Evolutionary conservation across 2,329 filamentous ascomycete genomes (phyloP), one percentile per base, ranked within the genome.

Genomic region (Alternaria triticimaculans): DNA sequence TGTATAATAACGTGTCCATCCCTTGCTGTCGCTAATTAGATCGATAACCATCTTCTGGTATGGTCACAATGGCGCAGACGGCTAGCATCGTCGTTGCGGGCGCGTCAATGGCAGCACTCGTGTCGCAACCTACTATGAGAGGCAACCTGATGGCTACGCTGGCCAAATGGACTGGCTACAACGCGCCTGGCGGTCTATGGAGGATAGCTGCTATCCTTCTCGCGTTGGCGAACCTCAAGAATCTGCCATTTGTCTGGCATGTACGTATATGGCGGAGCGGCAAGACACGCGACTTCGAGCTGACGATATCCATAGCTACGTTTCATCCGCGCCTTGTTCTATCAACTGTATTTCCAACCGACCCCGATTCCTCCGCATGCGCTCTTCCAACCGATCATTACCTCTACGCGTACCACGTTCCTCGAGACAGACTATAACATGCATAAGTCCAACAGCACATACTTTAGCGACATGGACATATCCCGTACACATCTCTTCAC

Each of bases 361-460:
- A 81, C 78, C 2, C 74, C 76, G 1, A 79, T 83, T 21, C 76
- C 76, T 49, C 87, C 89, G 2, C 85, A 88, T 64, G 87, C 90
- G 44, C 87, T 96, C 68, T 96, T 95, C 83, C 87, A 89, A 53
- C 90, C 92, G 51, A 82, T 91, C 55, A 88, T 92, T 62, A 88
- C 90, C 15, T 83, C 85, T 43, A 88, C 90, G 7, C 88, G 89
- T 74, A 87, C 90, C 14, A 87, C 92, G 1, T 81, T 92, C 58
- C 86, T 92, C 70, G 93, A 97, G 81, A 93, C 90, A 73, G 94
- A 97, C 82, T 93, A 94, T 83, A 95, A 96, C 82, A 76, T 93
- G 46, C 92, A 95, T 85, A 94, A 94, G 78, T 90, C 89, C 65
- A 93, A 94, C 82, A 89, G 87, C 71, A 97, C 94, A 28, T 97